A percentile compares a stretch with the other conserved stretches of the same genome.
These are phyloP conservation scores for Cyberlindnera xishuangbannaensis DNA, from an alignment of 805 yeast genomes.

Conservation along the genomic window DNA sequence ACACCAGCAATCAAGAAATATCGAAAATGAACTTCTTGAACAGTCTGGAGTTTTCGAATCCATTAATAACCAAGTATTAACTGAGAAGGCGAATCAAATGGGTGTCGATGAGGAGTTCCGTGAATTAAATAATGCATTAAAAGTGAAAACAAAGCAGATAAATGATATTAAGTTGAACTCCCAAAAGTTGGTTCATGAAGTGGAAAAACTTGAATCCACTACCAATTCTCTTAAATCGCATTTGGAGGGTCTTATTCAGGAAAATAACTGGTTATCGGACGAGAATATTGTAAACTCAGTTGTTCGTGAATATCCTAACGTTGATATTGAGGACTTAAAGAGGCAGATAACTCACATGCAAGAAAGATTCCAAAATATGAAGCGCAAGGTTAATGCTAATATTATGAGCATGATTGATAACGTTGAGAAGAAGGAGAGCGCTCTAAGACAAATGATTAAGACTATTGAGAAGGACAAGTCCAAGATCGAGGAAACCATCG, in stretches of 20 bases:
- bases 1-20: slow-evolving; percentile 20
- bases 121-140: slow-evolving; percentile 46
- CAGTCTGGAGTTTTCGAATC: slow-evolving; percentile 25
- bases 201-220: slow-evolving; percentile 40
- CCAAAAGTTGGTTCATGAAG: slow-evolving; percentile 50
- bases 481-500: slow-evolving; percentile 84
- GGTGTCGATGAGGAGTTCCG: slow-evolving; percentile 74
- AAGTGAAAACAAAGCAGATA: slow-evolving; percentile 33
- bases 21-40: slow-evolving; percentile 25
- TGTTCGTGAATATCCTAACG: slow-evolving; percentile 55
- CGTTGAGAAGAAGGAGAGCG: slow-evolving; percentile 79
- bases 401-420: slow-evolving; percentile 89
- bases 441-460: slow-evolving; percentile 71
- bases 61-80: slow-evolving; percentile 21
- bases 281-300: slow-evolving; percentile 49
- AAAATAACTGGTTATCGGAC: slow-evolving; percentile 72
- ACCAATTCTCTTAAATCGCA: slow-evolving; percentile 32
- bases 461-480: slow-evolving; percentile 86
- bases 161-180: slow-evolving; percentile 44
- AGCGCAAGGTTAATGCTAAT: slow-evolving; percentile 74
- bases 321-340: slow-evolving; percentile 58
- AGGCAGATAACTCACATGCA: slow-evolving; percentile 50
- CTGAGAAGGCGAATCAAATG: slow-evolving; percentile 46
- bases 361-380: slow-evolving; percentile 62
- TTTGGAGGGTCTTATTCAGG: slow-evolving; percentile 42